Base-by-base conservation (phyloP, 257 asterid species). In the Gardenia jasminoides region DNA sequence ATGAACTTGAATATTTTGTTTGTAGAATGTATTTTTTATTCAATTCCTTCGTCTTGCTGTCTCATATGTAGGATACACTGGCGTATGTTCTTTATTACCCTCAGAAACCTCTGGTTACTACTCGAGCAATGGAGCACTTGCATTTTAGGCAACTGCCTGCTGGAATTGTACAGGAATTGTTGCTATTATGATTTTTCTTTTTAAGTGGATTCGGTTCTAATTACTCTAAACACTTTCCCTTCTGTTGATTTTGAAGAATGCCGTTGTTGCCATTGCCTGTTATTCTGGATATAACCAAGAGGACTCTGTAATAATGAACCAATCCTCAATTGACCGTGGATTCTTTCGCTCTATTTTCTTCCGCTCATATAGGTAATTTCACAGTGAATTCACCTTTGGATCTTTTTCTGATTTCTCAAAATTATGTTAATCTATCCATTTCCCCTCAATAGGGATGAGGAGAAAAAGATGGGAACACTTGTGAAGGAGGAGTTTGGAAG, bases 111-210 rank as follows among this genome's bases (percentile, higher is more conserved):
- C 72, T 80, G 9, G 84, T 80, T 4, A 80, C 84, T 9, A 80
- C 84, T 22, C 77, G 80, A 13, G 84, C 84, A 1, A 80, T 80
- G 84, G 84, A 80, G 70, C 84, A 80, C 59, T 76, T 80, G 74
- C 84, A 80, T 52, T 80, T 80, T 31, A 54, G 84, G 62, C 84
- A 80, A 76, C 84, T 80, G 47, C 83, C 83, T 3, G 83, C 83
- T 67, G 83, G 83, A 28, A 80, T 80, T 16, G 80, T 76, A 39
- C 28, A 72, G 9, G 59, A 75, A 61, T 7, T 61, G 17, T 31
- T 39, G n/a, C 50, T n/a, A 15, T 12, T 13, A 12, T 3, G 28
- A 67, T 26, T 15, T 6, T 50, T 43, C 31, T 24, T 66, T 30
- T 28, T 76, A 41, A n/a, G 2, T 41, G 2, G 39, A 3, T 26